phyloP scores from a whole-genome alignment of 2,329 filamentous ascomycete genomes.

The Ophiostoma angusticollis region DNA sequence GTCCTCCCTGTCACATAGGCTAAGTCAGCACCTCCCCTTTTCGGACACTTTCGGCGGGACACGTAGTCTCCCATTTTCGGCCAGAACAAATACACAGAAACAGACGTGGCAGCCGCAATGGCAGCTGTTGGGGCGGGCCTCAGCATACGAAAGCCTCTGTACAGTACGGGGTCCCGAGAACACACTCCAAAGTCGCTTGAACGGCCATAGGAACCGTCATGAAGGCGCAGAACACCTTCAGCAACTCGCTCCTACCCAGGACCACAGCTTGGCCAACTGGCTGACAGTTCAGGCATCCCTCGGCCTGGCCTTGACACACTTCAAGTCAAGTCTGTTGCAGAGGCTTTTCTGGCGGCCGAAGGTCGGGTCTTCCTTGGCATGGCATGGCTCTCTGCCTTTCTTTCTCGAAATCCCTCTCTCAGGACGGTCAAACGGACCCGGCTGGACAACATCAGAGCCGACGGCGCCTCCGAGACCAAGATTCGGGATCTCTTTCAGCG shows the following conservation, averaged over 20 bases:
- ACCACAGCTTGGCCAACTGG: background rate
- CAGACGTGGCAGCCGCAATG: background rate
- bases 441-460: background rate
- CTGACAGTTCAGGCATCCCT: background rate
- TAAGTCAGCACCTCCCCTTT: too few species aligned
- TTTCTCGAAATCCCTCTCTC: background rate
- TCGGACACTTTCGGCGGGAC: too few species aligned
- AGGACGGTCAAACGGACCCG: background rate
- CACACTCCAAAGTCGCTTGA: background rate
- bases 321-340: background rate
- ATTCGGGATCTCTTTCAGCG: background rate
- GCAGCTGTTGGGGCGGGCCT: background rate
- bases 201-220: background rate
- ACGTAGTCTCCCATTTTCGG: too few species aligned
- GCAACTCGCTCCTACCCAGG: background rate
- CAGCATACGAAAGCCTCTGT: background rate
- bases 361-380: background rate
- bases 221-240: background rate
- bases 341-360: background rate
- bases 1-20: too few species aligned
- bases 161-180: background rate
- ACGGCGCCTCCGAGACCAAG: background rate
- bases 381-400: background rate
- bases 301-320: background rate
- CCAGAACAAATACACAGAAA: background rate